Conservation (phyloP, 2,329 filamentous ascomycete species). For the Sporothrix phasma region DNA sequence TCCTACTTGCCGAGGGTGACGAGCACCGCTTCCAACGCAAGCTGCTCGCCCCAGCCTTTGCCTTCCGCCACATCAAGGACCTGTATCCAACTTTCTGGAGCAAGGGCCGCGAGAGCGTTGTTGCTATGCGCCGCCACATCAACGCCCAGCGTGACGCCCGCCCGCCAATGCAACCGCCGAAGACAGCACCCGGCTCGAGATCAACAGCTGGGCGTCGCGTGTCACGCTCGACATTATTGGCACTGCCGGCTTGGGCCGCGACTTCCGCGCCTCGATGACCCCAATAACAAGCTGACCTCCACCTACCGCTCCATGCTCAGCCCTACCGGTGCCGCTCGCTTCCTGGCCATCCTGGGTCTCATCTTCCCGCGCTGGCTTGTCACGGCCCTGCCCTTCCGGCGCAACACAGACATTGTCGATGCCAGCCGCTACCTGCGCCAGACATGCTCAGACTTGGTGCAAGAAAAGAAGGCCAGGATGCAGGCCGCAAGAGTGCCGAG, state of each 20-base stretch:
- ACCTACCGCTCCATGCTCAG: conserved; percentile 49
- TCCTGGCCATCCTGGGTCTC: conserved; percentile 49
- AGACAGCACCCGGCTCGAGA: conserved; percentile 38
- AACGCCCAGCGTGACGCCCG: neutral
- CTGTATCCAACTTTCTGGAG: conserved; percentile 77
- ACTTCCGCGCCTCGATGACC: conserved; percentile 58
- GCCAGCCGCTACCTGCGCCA: conserved; percentile 51
- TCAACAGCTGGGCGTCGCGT: conserved; percentile 54
- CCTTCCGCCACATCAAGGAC: conserved; percentile 77
- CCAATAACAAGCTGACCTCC: conserved; percentile 46
- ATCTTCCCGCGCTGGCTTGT: conserved; percentile 56
- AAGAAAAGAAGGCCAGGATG: conserved; percentile 52
- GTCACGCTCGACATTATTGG: conserved; percentile 69
- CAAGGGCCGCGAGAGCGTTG: conserved; percentile 59
- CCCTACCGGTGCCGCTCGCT: conserved; percentile 39
- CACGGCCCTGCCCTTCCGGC: conserved; percentile 53
- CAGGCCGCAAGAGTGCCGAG: conserved; percentile 13
- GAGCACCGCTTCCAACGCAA: conserved; percentile 77
- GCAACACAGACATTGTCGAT: conserved; percentile 54
- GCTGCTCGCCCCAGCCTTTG: conserved; percentile 70
- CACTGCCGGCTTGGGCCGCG: conserved; percentile 57
- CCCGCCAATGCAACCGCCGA: conserved; percentile 19
- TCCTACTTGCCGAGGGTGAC: conserved; percentile 80
- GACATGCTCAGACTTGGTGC: conserved; percentile 59
- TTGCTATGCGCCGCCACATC: conserved; percentile 43